These are phyloP conservation scores for Amborella trichopoda DNA, from an alignment of 164 flowering plant genomes.

Conservation along the genomic window DNA sequence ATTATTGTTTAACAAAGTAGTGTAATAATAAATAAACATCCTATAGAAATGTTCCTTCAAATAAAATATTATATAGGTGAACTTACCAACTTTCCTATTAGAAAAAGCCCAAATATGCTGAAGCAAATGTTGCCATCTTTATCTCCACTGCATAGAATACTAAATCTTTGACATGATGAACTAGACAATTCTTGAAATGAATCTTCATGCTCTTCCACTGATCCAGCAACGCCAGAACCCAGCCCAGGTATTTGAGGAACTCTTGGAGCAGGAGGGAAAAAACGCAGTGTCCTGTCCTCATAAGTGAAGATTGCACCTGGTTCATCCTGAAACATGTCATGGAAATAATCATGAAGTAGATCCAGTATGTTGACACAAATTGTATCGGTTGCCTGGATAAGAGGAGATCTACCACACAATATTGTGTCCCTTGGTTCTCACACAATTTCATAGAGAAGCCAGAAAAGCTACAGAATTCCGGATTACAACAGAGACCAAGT, in stretches of 20 bases:
- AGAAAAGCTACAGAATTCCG: no score
- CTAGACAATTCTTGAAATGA: slow-evolving; percentile 54
- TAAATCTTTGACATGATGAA: slow-evolving; percentile 67
- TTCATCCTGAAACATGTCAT: slow-evolving; percentile 31
- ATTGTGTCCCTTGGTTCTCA: no score
- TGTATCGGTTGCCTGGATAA: no score
- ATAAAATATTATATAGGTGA: no score
- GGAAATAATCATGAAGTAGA: not conserved
- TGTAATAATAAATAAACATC: no score
- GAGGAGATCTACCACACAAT: no score
- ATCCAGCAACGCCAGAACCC: slow-evolving; percentile 64
- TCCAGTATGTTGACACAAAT: no score
- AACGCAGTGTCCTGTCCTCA: slow-evolving; percentile 82
- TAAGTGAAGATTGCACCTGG: slow-evolving; percentile 25
- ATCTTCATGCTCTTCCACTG: slow-evolving; percentile 70
- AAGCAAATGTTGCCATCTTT: slow-evolving; percentile 82
- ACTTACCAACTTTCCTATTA: slow-evolving; percentile 85
- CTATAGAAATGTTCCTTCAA: no score
- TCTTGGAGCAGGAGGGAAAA: slow-evolving; percentile 93
- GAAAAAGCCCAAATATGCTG: slow-evolving; percentile 90
- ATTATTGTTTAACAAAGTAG: no score
- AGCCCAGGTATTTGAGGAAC: slow-evolving; percentile 77
- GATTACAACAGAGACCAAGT: no score
- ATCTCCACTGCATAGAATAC: slow-evolving; percentile 84
- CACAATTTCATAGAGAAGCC: no score